Evolutionary conservation across 2,329 filamentous ascomycete species (phyloP).

Genomic region (Cladosporium austrohemisphaericum): DNA sequence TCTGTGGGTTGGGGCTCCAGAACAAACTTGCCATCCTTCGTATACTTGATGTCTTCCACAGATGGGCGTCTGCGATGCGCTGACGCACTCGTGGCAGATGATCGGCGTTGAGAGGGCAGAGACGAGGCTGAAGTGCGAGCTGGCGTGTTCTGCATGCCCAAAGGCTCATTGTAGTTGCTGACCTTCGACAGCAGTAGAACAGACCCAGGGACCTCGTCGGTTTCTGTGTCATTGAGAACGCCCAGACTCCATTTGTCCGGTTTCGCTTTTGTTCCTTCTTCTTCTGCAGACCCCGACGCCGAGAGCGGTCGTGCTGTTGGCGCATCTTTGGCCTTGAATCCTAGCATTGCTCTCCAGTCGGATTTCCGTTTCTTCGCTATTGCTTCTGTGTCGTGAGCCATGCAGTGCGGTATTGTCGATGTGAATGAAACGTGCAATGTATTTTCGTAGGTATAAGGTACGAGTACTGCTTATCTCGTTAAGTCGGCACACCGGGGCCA

Average conservation of each 20-base stretch:
- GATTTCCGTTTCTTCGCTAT: neutral
- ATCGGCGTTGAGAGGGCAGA: slow-evolving; percentile 33
- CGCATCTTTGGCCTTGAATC: neutral
- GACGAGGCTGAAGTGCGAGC: slow-evolving; percentile 56
- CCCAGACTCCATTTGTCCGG: slow-evolving; percentile 59
- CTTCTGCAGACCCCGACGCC: neutral
- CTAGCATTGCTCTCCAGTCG: neutral
- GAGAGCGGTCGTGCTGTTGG: neutral
- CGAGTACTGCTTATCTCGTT: too few species aligned
- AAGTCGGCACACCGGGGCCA: too few species aligned
- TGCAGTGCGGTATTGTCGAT: neutral
- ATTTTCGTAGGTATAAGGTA: neutral
- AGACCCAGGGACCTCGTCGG: slow-evolving; percentile 77
- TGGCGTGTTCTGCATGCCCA: slow-evolving; percentile 61
- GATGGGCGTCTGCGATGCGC: slow-evolving; percentile 17
- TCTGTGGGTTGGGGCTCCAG: slow-evolving; percentile 90
- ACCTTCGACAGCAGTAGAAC: slow-evolving; percentile 56
- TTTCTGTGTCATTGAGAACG: slow-evolving; percentile 76
- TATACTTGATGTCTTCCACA: slow-evolving; percentile 62
- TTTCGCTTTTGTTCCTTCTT: neutral
- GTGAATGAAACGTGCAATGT: neutral
- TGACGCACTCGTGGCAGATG: slow-evolving; percentile 16
- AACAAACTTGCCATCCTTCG: slow-evolving; percentile 76
- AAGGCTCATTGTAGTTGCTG: slow-evolving; percentile 58
- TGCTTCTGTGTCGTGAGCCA: neutral